Evolutionary conservation across 768 basidiomycete species (phyloP).

Genomic region (Lentinula detonsa): DNA sequence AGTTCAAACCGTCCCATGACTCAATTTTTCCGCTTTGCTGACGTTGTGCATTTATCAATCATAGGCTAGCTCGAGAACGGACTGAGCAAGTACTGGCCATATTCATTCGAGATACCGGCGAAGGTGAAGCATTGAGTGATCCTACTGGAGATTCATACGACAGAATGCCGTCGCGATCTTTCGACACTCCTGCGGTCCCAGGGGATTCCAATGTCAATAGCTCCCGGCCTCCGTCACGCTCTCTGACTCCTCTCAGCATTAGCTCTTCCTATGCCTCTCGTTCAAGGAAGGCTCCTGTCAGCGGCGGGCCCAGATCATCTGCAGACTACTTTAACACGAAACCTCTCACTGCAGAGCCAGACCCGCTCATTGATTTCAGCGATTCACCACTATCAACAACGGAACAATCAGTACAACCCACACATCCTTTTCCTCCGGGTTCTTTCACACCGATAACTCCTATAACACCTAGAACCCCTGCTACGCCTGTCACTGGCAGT

Average conservation of each 20-base stretch:
- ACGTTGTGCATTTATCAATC: background rate
- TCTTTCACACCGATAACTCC: constrained; percentile 7
- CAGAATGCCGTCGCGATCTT: background rate
- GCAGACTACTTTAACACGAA: background rate
- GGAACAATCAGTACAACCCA: background rate
- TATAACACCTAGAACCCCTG: background rate
- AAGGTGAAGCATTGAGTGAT: constrained; percentile 43
- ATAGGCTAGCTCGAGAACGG: constrained; percentile 58
- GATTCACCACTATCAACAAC: background rate
- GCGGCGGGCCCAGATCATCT: background rate
- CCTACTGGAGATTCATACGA: constrained; percentile 47
- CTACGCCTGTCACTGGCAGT: constrained; percentile 8
- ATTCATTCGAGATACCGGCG: constrained; percentile 74
- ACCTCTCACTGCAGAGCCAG: background rate
- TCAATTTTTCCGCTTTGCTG: background rate
- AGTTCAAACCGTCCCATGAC: constrained; percentile 6
- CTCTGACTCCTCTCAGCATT: constrained; percentile 1
- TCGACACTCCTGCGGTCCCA: background rate
- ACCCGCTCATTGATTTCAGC: background rate
- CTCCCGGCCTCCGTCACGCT: constrained; percentile 9
- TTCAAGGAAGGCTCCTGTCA: background rate
- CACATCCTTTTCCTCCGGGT: background rate
- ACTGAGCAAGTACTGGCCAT: constrained; percentile 69
- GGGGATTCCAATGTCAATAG: background rate
- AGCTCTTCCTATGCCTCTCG: background rate